These are phyloP conservation scores for Globisporangium carolinianum DNA, from an alignment of 352 stramenopile species.

Conservation along the genomic window DNA sequence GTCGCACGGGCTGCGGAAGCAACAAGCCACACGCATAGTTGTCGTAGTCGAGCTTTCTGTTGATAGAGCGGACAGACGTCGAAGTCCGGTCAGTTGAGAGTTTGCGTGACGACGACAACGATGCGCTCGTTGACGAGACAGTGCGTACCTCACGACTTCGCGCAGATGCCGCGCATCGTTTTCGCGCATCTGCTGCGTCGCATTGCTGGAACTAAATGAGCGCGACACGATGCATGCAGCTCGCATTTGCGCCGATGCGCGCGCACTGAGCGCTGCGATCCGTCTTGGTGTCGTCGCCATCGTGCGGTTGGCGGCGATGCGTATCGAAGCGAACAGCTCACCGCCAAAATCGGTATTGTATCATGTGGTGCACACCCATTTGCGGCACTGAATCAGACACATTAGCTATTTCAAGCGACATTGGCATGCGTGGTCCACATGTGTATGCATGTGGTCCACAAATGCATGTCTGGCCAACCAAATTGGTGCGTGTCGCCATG, in stretches of 20 bases:
- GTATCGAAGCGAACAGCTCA: background rate
- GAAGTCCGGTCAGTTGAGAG: no score
- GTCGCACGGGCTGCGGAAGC: constrained; percentile 50
- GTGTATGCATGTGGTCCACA: background rate
- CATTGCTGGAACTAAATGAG: background rate
- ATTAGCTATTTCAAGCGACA: no score
- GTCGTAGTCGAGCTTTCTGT: constrained; percentile 81
- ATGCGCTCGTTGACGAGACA: no score
- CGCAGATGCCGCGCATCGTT: constrained; percentile 2
- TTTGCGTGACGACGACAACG: no score
- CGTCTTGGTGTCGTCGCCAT: background rate
- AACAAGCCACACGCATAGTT: constrained; percentile 74
- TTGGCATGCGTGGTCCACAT: no score
- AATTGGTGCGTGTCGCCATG: background rate
- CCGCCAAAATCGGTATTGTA: background rate
- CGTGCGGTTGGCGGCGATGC: background rate
- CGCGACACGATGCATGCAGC: no score
- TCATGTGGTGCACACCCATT: no score
- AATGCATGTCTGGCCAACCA: background rate
- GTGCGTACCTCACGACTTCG: constrained; percentile 3
- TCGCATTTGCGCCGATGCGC: no score
- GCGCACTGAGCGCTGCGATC: no score
- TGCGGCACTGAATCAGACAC: no score
- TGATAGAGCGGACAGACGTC: no score
- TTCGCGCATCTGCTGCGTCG: background rate